phyloP scores from a whole-genome alignment of 1,139 yeast genomes.

The Yamadazyma diddensiae region DNA sequence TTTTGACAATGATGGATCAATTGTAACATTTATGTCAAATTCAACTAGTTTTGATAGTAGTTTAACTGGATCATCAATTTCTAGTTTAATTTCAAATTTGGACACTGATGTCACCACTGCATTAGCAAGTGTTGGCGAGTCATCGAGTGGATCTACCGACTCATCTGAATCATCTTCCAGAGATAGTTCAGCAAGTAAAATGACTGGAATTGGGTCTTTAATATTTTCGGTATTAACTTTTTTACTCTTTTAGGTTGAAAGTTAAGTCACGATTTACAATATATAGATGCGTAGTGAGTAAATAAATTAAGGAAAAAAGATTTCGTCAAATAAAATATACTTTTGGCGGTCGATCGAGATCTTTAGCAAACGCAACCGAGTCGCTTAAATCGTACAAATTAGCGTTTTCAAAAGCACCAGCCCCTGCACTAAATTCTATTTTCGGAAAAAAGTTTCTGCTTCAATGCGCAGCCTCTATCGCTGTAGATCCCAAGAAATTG shows the following conservation, averaged over 20 bases:
- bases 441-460: too few species aligned
- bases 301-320: background rate
- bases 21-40: slow-evolving; percentile 60
- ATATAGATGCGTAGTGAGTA: too few species aligned
- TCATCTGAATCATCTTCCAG: slow-evolving; percentile 13
- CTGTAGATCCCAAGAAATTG: too few species aligned
- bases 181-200: slow-evolving; percentile 21
- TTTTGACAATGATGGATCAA: slow-evolving; percentile 59
- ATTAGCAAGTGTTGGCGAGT: slow-evolving; percentile 21
- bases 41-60: slow-evolving; percentile 46
- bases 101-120: slow-evolving; percentile 24
- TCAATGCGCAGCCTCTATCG: too few species aligned
- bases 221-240: slow-evolving; percentile 8
- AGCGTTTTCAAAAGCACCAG: background rate
- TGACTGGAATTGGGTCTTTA: slow-evolving; percentile 4
- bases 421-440: too few species aligned
- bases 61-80: slow-evolving; percentile 31
- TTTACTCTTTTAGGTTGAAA: slow-evolving; percentile 4
- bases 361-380: slow-evolving; percentile 1
- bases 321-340: background rate
- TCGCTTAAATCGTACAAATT: background rate
- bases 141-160: slow-evolving; percentile 14
- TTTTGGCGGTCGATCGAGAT: background rate
- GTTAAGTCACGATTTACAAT: too few species aligned
- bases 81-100: slow-evolving; percentile 30